A percentile compares a stretch with the other conserved stretches of the same genome.
These are phyloP conservation scores for Mortierella sp. DNA, from an alignment of 371 early-diverging fungal species.

Conservation along the genomic window DNA sequence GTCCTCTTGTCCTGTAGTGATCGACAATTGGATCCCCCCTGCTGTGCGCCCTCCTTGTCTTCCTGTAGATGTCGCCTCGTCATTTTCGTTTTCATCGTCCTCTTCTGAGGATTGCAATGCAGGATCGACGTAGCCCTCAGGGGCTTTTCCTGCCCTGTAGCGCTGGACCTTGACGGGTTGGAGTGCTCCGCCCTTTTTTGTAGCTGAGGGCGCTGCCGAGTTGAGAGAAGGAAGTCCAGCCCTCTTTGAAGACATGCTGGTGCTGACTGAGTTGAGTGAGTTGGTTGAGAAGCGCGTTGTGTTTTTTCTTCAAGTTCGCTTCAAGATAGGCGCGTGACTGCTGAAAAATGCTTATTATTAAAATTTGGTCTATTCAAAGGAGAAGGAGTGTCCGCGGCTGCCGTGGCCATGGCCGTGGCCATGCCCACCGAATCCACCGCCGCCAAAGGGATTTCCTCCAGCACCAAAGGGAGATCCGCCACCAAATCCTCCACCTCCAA, in stretches of 20 bases:
- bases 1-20: conserved; percentile 17
- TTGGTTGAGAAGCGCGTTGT: not conserved
- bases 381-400: conserved; percentile 63
- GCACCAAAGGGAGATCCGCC: conserved; percentile 38
- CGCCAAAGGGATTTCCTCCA: conserved; percentile 22
- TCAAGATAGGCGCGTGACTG: not conserved
- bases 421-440: conserved; percentile 27
- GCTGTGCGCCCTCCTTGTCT: conserved; percentile 10
- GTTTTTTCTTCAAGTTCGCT: not conserved
- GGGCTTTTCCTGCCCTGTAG: conserved; percentile 74
- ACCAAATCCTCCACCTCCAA: conserved; percentile 50
- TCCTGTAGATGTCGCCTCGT: conserved; percentile 12
- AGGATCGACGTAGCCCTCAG: conserved; percentile 69
- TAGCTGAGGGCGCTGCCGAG: conserved; percentile 9
- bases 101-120: conserved; percentile 65
- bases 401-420: conserved; percentile 56
- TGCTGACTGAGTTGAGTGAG: not conserved
- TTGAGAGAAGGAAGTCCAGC: conserved; percentile 50
- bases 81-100: conserved; percentile 52
- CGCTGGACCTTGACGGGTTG: conserved; percentile 69
- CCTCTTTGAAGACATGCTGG: conserved; percentile 46
- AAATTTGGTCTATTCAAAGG: conserved; percentile 60
- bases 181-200: conserved; percentile 40
- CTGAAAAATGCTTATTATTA: too few relatives aligned
- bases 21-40: conserved; percentile 35